Evolutionary conservation across 202 grass and related monocot genomes (phyloP).

Genomic region (Panicum virgatum): DNA sequence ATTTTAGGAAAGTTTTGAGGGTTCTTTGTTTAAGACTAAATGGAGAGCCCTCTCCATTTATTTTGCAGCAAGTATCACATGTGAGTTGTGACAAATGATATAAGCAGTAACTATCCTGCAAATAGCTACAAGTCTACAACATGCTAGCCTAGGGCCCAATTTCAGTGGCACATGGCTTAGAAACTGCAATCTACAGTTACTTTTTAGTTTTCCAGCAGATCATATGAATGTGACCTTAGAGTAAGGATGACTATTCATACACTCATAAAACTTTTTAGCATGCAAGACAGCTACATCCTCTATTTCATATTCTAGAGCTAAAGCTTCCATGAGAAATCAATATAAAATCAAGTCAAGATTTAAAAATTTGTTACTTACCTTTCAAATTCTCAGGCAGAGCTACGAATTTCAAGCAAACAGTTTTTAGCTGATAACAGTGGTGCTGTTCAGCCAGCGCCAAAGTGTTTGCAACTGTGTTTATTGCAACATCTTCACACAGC

Average conservation of each 20-base stretch:
- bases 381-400: constrained; percentile 92
- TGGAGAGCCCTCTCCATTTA: too few species aligned
- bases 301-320: not conserved
- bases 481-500: constrained; percentile 86
- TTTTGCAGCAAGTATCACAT: not conserved
- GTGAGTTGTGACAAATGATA: not conserved
- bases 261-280: not conserved
- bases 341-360: constrained; percentile 2
- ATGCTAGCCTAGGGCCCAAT: too few species aligned
- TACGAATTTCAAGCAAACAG: constrained; percentile 93
- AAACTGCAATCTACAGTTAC: not conserved
- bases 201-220: not conserved
- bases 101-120: not conserved
- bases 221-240: not conserved
- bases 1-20: too few species aligned
- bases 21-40: too few species aligned
- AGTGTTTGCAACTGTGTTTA: constrained; percentile 97
- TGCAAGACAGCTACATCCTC: not conserved
- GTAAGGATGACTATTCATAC: not conserved
- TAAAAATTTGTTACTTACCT: constrained; percentile 47
- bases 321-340: constrained; percentile 12
- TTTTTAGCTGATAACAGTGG: constrained; percentile 93
- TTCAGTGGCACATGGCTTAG: too few species aligned
- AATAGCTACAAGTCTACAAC: too few species aligned
- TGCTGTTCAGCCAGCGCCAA: constrained; percentile 96